Base-by-base conservation (phyloP, 345 rosid genomes). In the Hibiscus trionum region DNA sequence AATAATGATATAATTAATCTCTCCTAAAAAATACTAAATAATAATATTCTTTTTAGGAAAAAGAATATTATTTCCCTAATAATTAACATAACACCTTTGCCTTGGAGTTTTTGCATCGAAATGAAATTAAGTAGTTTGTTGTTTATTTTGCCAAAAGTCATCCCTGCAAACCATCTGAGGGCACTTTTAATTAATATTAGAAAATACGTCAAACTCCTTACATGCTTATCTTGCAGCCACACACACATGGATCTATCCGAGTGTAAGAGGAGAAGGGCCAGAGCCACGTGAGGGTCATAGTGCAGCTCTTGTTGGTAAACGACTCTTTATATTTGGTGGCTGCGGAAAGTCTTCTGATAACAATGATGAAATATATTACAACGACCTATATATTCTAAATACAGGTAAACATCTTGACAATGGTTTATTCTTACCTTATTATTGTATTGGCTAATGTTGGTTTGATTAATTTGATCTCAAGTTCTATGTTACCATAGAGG, bases 201-300 rank as follows among this genome's bases (percentile, higher is more conserved):
- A 27, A 29, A 37, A 37, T 26, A 26, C 21, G n/a, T 50, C 46
- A 71, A 67, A 4, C 50, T 29, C 31, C 11, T 61, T 39, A 61
- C 61, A 7, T 75, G 59, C 53, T 71, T 69, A 39, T 61, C 19
- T 69, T 81, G 60, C 80, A 96, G 99, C 91, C 79, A 81, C 95
- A 35, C 90, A 88, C 76, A 85, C 96, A 55, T 95, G 99, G 99
- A 80, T 79, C 74, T 85, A 90, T 61, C 99, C 98, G 15, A 85
- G 81, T 77, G 86, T 91, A 61, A 91, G 96, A 82, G 99, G 98
- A 31, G 96, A 91, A 47, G 99, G 91, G 66, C 99, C 98, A 5
- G 88, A 84, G 79, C 90, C 97, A 71, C 89, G 99, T 76, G 99
- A 96, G 80, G 97, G 97, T 78, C 99, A 95, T 77, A 86, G 88